Percentiles rank a stretch among this genome's conserved stretches.
phyloP scores from a whole-genome alignment of 2,329 filamentous ascomycete species.

The Venturia nashicola region DNA sequence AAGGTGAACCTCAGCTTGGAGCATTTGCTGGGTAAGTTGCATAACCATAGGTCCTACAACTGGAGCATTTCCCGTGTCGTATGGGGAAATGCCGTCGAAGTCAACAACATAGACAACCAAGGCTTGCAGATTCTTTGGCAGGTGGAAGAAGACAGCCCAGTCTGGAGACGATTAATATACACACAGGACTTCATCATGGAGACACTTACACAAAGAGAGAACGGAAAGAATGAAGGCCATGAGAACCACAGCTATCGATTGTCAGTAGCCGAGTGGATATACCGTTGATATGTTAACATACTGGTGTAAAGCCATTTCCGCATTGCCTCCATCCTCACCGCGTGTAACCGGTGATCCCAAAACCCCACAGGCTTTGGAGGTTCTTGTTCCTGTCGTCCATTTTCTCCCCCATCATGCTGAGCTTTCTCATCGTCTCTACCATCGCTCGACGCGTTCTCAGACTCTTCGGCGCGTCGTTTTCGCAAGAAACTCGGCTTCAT shows the following conservation, averaged over 20 bases:
- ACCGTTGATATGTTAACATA: not conserved
- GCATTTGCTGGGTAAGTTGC: slow-evolving; percentile 31
- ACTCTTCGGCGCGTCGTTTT: not conserved
- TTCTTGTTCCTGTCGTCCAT: not conserved
- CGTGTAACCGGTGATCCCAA: slow-evolving; percentile 28
- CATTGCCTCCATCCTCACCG: slow-evolving; percentile 28
- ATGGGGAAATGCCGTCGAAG: slow-evolving; percentile 48
- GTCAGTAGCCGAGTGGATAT: not conserved
- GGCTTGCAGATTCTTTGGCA: slow-evolving; percentile 35
- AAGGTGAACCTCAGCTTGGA: slow-evolving; percentile 29
- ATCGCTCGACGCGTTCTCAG: slow-evolving; percentile 1
- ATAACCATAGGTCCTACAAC: slow-evolving; percentile 46
- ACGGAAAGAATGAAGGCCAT: slow-evolving; percentile 43
- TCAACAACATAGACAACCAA: slow-evolving; percentile 49
- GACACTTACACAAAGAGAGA: slow-evolving; percentile 37
- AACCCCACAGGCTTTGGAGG: slow-evolving; percentile 30
- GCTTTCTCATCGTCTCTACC: not conserved
- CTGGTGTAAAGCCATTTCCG: slow-evolving; percentile 29
- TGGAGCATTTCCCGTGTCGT: slow-evolving; percentile 32
- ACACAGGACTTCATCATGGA: not conserved
- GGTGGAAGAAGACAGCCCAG: slow-evolving; percentile 45
- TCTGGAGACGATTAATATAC: slow-evolving; percentile 16
- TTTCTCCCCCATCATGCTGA: not conserved
- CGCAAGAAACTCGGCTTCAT: not conserved
- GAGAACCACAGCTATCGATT: slow-evolving; percentile 32